Evolutionary conservation across 768 basidiomycete species (phyloP), one percentile per base, ranked within the genome.

Genomic region (Mycena metata): DNA sequence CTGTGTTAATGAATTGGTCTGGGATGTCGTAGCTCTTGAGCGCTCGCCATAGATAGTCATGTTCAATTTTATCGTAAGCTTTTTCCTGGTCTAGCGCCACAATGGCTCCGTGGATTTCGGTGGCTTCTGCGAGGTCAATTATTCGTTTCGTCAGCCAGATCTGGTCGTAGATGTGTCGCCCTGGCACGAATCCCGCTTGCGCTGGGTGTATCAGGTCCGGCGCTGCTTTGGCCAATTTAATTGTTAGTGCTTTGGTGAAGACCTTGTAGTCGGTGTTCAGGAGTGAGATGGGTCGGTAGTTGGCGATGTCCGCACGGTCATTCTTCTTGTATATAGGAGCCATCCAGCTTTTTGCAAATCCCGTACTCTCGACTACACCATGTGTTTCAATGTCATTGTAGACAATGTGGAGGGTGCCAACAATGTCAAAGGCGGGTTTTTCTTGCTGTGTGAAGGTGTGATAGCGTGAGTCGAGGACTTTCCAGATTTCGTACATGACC

Each of bases 321-420:
- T 75, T 79, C 41, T 80, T 80, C 45, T 82, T 81, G 49, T 77
- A 80, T 0, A 81, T 17, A 0, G 76, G 76, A 55, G 72, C 63
- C 67, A 74, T 71, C 73, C 73, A 74, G 46, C 79, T 79, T 1
- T 64, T 33, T 0, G 75, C 26, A 43, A 76, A 83, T 4, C 3
- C 1, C 0, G 69, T 66, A 0, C 17, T 1, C 0, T 11, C 6
- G 7, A 21, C 60, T 0, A 75, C 16, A 0, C 78, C 66, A 21
- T 60, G 42, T 24, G 41, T 46, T 41, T 67, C 59, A 41, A 67
- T 67, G 43, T 67, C 59, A 2, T 72, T 73, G n/a, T 50, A 76
- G 0, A 76, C 47, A 0, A 0, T 30, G 0, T 33, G 70, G 0
- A 77, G 58, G 0, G 42, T 35, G 17, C 58, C 19, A 0, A 71